Base-by-base conservation (phyloP, 768 basidiomycete genomes). In the Lactarius pseudohatsudake region DNA sequence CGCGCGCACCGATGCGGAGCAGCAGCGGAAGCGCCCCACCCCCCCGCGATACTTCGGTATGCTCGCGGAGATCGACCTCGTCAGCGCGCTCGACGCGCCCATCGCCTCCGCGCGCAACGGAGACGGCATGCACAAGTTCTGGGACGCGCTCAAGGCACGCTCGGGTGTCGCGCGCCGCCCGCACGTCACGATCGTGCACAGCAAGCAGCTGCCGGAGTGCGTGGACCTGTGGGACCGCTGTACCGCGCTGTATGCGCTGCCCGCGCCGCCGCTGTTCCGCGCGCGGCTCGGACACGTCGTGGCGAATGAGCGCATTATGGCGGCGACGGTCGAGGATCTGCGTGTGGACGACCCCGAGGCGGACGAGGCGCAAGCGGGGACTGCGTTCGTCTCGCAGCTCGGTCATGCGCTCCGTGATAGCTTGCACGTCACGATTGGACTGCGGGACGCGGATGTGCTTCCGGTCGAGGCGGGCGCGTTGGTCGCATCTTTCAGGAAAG, bases 391-490 rank as follows among this genome's bases (percentile, higher is more conserved):
- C 8, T 75, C 77, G 16, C 62, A 69, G 43, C 71, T 93, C 18
- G 78, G 83, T 0, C 74, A 79, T 6, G 80, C 82, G 15, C 70
- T 89, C 13, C 79, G 78, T 62, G 71, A 77, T 7, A 67, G 84
- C 64, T 75, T 96, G 72, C 97, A 98, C 74, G 84, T 98, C 63
- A 98, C 97, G 0, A 87, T 98, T 6, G 97, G 92, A 9, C 96
- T 92, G 18, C 72, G 73, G 58, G 73, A 81, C 50, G 74, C 75
- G 13, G 77, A 77, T 9, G 79, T 95, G 3, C 65, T 72, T 0
- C 81, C 92, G 2, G 83, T 90, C 28, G 93, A 96, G 77, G 92
- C 87, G 18, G 88, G 79, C 76, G 77, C 61, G 0, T 72, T 98
- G 59, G 88, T 95, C 9, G 77, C 84, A 67, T 74, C 63, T 1